Evolutionary conservation across 306 rosid species (phyloP), one percentile per base, ranked within the genome.

Genomic region (Erythrophleum fordii): DNA sequence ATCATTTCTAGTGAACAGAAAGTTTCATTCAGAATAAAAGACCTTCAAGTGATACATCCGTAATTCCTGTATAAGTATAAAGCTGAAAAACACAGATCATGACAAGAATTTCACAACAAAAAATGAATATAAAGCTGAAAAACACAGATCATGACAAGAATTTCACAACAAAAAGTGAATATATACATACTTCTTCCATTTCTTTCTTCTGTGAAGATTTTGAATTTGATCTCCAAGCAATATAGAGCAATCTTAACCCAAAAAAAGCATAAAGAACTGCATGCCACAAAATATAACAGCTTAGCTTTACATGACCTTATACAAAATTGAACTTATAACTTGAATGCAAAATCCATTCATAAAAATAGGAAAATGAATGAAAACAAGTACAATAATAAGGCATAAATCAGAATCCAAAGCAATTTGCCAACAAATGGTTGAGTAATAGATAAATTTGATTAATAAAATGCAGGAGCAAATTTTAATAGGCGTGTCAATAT

Each of bases 21-120:
- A 25, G 23, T 76, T 42, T 16, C 73, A 61, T 77, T 46, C 59
- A 64, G 61, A 69, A 82, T 61, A 64, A 8, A 52, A 6, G 25
- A 5, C 0, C 0, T 52, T 11, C n/a, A n/a, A 18, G 59, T 52
- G 59, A 52, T 52, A 52, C 25, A 18, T 52, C 59, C 20, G 22
- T 6, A 8, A 18, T 52, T 52, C 59, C 8, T 52, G 11, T 52
- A 2, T 0, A 52, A 18, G 59, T 52, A 18, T n/a, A 18, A 6
- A 52, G 59, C 59, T 6, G 11, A n/a, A n/a, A n/a, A n/a, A n/a
- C n/a, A n/a, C n/a, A n/a, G n/a, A n/a, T n/a, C n/a, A n/a, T n/a
- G n/a, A n/a, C n/a, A n/a, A n/a, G n/a, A n/a, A n/a, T n/a, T n/a
- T n/a, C n/a, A n/a, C n/a, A n/a, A n/a, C n/a, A n/a, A n/a, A n/a